Evolutionary conservation across 2,329 filamentous ascomycete species (phyloP).

Genomic region (Fusarium sambucinum): DNA sequence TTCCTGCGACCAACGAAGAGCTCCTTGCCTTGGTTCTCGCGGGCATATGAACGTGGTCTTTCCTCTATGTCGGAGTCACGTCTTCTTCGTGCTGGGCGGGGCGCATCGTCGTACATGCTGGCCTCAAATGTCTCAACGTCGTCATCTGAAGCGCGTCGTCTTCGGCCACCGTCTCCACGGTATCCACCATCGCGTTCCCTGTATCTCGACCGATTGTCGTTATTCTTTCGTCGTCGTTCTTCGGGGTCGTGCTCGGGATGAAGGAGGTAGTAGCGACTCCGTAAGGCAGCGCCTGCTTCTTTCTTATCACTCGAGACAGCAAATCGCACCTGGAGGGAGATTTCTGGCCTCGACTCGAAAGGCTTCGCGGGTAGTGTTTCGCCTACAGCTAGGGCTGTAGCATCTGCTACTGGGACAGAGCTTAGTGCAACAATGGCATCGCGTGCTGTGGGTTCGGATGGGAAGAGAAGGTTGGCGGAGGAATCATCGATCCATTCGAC

Average conservation of each 20-base stretch:
- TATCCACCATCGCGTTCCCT: conserved; percentile 66
- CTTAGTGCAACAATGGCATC: conserved; percentile 68
- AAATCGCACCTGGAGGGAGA: conserved; percentile 77
- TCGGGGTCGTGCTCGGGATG: conserved; percentile 90
- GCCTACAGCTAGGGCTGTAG: conserved; percentile 67
- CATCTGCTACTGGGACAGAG: conserved; percentile 64
- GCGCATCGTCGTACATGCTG: conserved; percentile 84
- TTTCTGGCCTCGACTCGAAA: conserved; percentile 75
- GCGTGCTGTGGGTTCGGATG: conserved; percentile 62
- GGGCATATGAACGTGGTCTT: conserved; percentile 47
- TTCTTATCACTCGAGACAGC: conserved; percentile 84
- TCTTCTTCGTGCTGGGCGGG: conserved; percentile 49
- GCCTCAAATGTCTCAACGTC: conserved; percentile 73
- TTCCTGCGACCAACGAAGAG: conserved; percentile 66
- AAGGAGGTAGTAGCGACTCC: conserved; percentile 91
- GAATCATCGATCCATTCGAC: conserved; percentile 97
- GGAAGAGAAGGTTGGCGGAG: conserved; percentile 88
- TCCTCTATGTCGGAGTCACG: conserved; percentile 47
- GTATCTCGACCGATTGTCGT: conserved; percentile 70
- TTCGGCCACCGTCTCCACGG: conserved; percentile 56
- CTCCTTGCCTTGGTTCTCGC: conserved; percentile 68
- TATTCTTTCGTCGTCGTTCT: conserved; percentile 72
- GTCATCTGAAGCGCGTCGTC: conserved; percentile 58
- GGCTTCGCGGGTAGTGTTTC: conserved; percentile 78
- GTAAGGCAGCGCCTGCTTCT: conserved; percentile 78